These are phyloP conservation scores for Gnetum montanum DNA, from an alignment of 75 land plant species.

Conservation along the genomic window DNA sequence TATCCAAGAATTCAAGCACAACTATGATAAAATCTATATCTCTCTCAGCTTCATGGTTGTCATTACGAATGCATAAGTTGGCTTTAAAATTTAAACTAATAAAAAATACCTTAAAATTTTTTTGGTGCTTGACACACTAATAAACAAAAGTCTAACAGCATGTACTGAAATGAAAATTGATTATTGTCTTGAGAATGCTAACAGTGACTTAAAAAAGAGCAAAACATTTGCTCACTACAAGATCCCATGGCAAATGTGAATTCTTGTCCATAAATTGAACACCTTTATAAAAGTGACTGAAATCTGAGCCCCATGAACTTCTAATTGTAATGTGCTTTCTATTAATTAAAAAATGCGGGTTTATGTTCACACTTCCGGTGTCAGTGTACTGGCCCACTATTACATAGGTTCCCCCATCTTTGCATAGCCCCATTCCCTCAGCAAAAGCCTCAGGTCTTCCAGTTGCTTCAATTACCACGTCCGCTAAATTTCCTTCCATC, in stretches of 20 bases:
- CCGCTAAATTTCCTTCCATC: constrained; percentile 25
- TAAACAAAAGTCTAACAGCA: too few relatives aligned
- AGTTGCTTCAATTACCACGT: constrained; percentile 46
- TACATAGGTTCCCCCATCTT: constrained; percentile 43
- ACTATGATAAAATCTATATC: too few relatives aligned
- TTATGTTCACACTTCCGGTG: constrained; percentile 34
- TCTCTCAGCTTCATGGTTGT: too few relatives aligned
- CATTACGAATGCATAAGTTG: too few relatives aligned
- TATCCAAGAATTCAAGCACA: too few relatives aligned
- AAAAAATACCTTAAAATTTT: too few relatives aligned
- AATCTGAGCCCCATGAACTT: constrained; percentile 51
- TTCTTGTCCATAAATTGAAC: constrained; percentile 43
- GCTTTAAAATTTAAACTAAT: too few relatives aligned
- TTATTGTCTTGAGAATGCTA: too few relatives aligned
- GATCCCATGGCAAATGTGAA: constrained; percentile 28
- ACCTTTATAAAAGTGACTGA: constrained; percentile 44
- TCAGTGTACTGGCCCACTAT: constrained; percentile 50
- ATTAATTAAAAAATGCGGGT: constrained; percentile 38
- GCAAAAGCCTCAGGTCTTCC: constrained; percentile 42
- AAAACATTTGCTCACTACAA: constrained; percentile 26
- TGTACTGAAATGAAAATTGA: too few relatives aligned
- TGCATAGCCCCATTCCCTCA: constrained; percentile 38
- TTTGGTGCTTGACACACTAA: too few relatives aligned
- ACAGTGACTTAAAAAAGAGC: too few relatives aligned
- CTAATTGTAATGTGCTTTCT: constrained; percentile 36